Evolutionary conservation across 345 rosid genomes (phyloP).

Genomic region (Citrus australasica): DNA sequence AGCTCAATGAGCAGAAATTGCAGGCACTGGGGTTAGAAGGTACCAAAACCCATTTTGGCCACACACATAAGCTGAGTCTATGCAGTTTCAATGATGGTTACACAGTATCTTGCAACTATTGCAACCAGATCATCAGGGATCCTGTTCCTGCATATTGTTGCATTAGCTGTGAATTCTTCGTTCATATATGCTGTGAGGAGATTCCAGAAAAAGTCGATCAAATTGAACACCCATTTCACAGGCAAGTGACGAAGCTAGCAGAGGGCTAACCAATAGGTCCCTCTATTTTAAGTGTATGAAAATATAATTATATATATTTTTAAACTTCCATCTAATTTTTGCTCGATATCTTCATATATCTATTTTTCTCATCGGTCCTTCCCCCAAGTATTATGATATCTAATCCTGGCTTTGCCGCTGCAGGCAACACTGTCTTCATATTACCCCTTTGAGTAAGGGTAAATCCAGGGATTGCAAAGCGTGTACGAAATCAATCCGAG

Average conservation of each 20-base stretch:
- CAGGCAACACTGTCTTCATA: not conserved
- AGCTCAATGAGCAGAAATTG: not conserved
- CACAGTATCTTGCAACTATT: slow-evolving; percentile 1
- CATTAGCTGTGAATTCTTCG: not conserved
- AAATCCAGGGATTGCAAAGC: not conserved
- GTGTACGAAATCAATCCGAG: not conserved
- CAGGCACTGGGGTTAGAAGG: not conserved
- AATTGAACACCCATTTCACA: not conserved
- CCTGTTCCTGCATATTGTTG: not conserved
- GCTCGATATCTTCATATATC: no score
- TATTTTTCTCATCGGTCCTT: no score
- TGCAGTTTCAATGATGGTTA: not conserved
- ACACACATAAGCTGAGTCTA: not conserved
- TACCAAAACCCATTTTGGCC: not conserved
- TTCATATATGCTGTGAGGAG: not conserved
- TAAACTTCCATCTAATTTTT: no score
- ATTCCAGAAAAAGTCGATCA: not conserved
- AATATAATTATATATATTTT: no score
- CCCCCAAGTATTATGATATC: no score
- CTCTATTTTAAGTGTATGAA: no score
- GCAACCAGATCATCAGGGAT: not conserved
- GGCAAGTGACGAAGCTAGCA: no score
- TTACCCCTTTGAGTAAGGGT: not conserved
- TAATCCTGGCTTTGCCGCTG: no score
- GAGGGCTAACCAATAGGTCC: no score